Base-by-base conservation (phyloP, 2,329 filamentous ascomycete genomes). In the Diaporthe sp. region DNA sequence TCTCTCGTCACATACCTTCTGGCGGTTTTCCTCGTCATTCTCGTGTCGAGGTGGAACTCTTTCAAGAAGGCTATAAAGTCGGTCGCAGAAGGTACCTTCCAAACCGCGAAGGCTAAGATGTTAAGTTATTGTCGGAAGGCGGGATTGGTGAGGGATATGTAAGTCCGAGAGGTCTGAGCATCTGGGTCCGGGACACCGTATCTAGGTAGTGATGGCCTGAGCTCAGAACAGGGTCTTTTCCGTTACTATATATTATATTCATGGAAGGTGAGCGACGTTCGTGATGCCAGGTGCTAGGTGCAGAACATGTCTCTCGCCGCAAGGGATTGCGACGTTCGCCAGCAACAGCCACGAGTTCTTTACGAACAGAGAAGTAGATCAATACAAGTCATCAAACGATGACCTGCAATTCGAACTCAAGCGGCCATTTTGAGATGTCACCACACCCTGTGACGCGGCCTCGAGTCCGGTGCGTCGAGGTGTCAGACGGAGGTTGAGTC, bases 401-500 rank as follows among this genome's bases (percentile, higher is more conserved):
- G 0, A 12, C n/a, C 47, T 68, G n/a, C n/a, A 7, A 1, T 68
- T n/a, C n/a, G n/a, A n/a, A n/a, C 22, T 28, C 13, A 40, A 10
- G 9, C 13, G 15, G 22, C 45, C n/a, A 7, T 52, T 28, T 22
- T 3, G 28, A 38, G 25, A 13, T 54, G n/a, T 15, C 8, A 28
- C 22, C 30, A 50, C 8, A 40, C 47, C 30, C 47, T 68, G 33
- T 68, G 47, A 68, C 64, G 45, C 64, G 45, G 47, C 64, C 33
- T 68, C 30, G 1, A 54, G n/a, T 28, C 19, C 15, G n/a, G n/a
- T 68, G n/a, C 47, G 33, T 40, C 2, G 30, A 54, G 15, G 64
- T 22, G 61, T 68, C 33, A 68, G 64, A 68, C 64, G 64, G 69
- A 71, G 55, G 55, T 60, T 71, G 69, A 71, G 69, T 71, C 69